phyloP scores from a whole-genome alignment of 78 protist genomes.

The Dictyostelium purpureum region DNA sequence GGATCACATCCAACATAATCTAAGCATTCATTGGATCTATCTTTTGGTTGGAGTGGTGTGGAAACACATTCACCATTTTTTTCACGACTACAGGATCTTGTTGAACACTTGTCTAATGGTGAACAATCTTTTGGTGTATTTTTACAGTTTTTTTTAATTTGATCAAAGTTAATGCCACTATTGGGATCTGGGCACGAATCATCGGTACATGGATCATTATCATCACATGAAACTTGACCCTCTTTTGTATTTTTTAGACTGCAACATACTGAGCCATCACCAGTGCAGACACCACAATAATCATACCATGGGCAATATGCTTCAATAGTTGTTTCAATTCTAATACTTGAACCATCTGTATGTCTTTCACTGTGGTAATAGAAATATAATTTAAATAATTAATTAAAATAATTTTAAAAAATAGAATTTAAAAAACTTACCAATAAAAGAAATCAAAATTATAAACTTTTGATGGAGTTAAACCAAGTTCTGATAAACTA shows the following conservation, averaged over 20 bases:
- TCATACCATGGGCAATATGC: background rate
- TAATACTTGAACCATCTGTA: slow-evolving; percentile 35
- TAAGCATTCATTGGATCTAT: background rate
- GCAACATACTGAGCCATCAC: slow-evolving; percentile 17
- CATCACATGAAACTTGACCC: too few species aligned
- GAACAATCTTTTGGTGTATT: background rate
- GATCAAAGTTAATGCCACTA: background rate
- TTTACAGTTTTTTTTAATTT: background rate
- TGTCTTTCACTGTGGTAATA: slow-evolving; percentile 72
- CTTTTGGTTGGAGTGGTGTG: background rate
- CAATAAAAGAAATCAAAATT: slow-evolving; percentile 64
- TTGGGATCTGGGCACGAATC: slow-evolving; percentile 3
- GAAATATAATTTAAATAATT: too few species aligned
- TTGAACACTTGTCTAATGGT: background rate
- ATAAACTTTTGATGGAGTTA: background rate
- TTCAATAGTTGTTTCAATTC: slow-evolving; percentile 7
- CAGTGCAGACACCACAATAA: slow-evolving; percentile 34
- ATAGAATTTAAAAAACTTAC: too few species aligned
- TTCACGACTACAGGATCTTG: background rate
- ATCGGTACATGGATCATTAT: background rate
- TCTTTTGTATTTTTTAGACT: background rate
- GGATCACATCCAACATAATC: background rate
- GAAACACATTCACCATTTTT: background rate
- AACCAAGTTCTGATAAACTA: background rate
- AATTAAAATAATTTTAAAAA: too few species aligned